Conservation (phyloP, 1,284 basidiomycete species). For the Ganoderma boninense region DNA sequence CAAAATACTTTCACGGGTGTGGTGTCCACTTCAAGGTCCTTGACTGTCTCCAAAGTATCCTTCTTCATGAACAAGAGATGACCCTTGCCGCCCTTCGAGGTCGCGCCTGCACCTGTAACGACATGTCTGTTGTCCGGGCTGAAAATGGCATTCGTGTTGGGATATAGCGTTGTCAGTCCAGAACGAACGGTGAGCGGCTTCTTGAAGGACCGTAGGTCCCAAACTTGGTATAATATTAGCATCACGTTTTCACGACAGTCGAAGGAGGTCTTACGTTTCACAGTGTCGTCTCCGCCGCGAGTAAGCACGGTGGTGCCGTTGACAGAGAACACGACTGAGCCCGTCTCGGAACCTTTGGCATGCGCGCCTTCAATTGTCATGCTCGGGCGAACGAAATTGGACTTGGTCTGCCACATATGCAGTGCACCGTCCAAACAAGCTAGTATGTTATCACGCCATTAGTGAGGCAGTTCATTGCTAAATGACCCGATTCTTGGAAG, state of each 20-base stretch:
- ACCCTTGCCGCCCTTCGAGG: conserved; percentile 72
- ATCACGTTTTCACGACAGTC: conserved; percentile 7
- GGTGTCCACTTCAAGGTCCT: conserved; percentile 69
- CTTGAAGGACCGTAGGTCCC: conserved; percentile 92
- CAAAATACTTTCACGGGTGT: conserved; percentile 90
- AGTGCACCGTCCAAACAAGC: conserved; percentile 92
- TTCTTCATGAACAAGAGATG: conserved; percentile 78
- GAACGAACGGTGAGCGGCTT: conserved; percentile 79
- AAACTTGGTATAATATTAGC: conserved; percentile 64
- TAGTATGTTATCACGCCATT: conserved; percentile 48
- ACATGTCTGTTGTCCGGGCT: conserved; percentile 91
- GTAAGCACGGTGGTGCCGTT: conserved; percentile 87
- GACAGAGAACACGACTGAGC: conserved; percentile 84
- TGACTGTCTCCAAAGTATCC: conserved; percentile 73
- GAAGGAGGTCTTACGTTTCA: conserved; percentile 78
- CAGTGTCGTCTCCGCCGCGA: conserved; percentile 91
- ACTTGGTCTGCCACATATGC: conserved; percentile 92
- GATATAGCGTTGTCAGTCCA: conserved; percentile 82
- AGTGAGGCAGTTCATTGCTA: neutral
- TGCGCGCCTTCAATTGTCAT: conserved; percentile 90
- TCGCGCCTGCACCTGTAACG: conserved; percentile 81
- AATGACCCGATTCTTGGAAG: neutral
- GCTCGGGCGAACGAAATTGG: conserved; percentile 92
- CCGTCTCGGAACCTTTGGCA: conserved; percentile 82
- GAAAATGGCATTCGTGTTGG: conserved; percentile 91